Base-by-base conservation (phyloP, 441 rosid species). In the Gossypium lobatum region DNA sequence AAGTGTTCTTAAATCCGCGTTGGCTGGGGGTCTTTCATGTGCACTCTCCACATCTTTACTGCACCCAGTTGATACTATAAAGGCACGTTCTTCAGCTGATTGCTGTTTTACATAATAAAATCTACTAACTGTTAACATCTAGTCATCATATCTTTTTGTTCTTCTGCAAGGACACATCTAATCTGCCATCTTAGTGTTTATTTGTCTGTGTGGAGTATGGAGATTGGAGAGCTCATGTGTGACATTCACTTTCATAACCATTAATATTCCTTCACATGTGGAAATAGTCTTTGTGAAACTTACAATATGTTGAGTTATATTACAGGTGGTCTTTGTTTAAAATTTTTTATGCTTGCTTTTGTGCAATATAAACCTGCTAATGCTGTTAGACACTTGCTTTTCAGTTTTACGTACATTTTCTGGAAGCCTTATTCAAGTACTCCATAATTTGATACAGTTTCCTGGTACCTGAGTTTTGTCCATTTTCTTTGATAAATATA, bases 11-110 rank as follows among this genome's bases (percentile, higher is more conserved):
- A 87, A 85, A 80, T 91, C 99, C 75, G 99, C 99, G 62, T 83
- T 95, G 85, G 99, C 99, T 3, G 99, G 99, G 59, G 99, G 99
- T 65, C 92, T 95, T 70, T 85, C 99, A 46, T 89, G 93, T 84
- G 99, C 98, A 71, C 89, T 93, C 75, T 95, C 99, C 68, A 85
- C 93, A 78, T 82, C 93, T 76, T 73, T 95, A 54, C 57, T 95
- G 98, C 93, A 93, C 80, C 97, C 99, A 4, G 83, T 95, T 77
- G 99, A 95, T 80, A 88, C 98, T 16, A 83, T 95, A 77, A 95
- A 95, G 93, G 99, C 83, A 80, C 74, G 72, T 73, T 77, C 59
- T 78, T 66, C 58, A 59, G 52, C 77, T 76, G 74, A 14, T 39
- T 25, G 7, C 26, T 53, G 53, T 72, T 79, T 68, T 10, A 9